phyloP scores from a whole-genome alignment of 1,284 basidiomycete genomes.

The Boletus sp. region DNA sequence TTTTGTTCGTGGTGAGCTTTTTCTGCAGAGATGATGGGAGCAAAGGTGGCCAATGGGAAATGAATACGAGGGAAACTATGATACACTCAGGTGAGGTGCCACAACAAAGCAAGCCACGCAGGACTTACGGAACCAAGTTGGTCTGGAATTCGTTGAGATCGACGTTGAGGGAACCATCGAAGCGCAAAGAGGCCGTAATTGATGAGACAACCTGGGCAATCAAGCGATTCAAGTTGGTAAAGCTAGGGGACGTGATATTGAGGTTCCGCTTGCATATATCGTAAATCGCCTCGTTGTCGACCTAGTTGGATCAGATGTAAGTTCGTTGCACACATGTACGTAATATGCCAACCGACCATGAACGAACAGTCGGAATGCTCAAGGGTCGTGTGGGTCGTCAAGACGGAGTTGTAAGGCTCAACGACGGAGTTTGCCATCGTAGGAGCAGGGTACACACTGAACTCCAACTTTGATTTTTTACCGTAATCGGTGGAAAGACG shows the following conservation, averaged over 20 bases:
- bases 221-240: slow-evolving; percentile 85
- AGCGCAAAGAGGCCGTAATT: slow-evolving; percentile 67
- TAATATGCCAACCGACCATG: slow-evolving; percentile 59
- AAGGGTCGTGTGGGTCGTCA: slow-evolving; percentile 98
- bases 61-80: slow-evolving; percentile 72
- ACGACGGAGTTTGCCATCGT: slow-evolving; percentile 96
- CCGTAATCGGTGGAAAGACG: slow-evolving; percentile 97
- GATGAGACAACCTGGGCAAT: slow-evolving; percentile 91
- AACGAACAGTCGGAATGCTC: slow-evolving; percentile 99
- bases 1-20: slow-evolving; percentile 89
- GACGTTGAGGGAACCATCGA: slow-evolving; percentile 87
- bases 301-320: slow-evolving; percentile 38
- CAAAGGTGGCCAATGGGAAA: slow-evolving; percentile 89
- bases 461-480: slow-evolving; percentile 99
- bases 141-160: slow-evolving; percentile 94
- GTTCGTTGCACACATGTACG: background rate
- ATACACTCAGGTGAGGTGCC: slow-evolving; percentile 31
- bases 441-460: slow-evolving; percentile 95
- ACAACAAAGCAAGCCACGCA: slow-evolving; percentile 4
- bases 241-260: slow-evolving; percentile 74
- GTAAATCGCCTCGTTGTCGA: slow-evolving; percentile 94
- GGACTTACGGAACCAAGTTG: slow-evolving; percentile 71
- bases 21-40: slow-evolving; percentile 80
- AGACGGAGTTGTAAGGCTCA: slow-evolving; percentile 98
- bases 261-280: slow-evolving; percentile 93